Percentiles rank a stretch among this genome's conserved stretches.
These are phyloP conservation scores for Cryptosporidium meleagridis DNA, from an alignment of 169 alveolate genomes.

Conservation along the genomic window DNA sequence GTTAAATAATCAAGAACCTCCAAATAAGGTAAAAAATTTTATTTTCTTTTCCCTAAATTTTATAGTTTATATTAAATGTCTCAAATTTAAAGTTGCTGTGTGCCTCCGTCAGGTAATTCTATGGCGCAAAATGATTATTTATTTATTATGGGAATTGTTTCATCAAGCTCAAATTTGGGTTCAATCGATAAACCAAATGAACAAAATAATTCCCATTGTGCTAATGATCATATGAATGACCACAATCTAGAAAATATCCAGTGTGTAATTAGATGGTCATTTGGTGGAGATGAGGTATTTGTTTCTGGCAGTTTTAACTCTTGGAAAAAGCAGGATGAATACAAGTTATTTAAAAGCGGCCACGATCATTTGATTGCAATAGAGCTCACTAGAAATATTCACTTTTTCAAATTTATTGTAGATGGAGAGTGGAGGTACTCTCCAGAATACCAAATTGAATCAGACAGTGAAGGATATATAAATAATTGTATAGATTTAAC, in stretches of 20 bases:
- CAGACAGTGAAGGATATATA: constrained; percentile 21
- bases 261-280: constrained; percentile 58
- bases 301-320: constrained; percentile 54
- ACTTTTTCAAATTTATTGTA: constrained; percentile 61
- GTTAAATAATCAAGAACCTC: background rate
- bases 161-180: background rate
- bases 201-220: background rate
- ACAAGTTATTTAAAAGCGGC: constrained; percentile 40
- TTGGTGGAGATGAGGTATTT: constrained; percentile 54
- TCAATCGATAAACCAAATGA: background rate
- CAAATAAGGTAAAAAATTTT: background rate
- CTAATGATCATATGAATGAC: background rate
- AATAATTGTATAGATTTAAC: constrained; percentile 47
- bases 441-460: constrained; percentile 5
- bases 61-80: background rate
- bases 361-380: constrained; percentile 54
- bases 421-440: constrained; percentile 75
- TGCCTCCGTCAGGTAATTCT: constrained; percentile 64
- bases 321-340: constrained; percentile 46
- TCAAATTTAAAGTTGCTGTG: constrained; percentile 5
- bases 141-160: constrained; percentile 2
- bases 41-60: background rate
- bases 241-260: constrained; percentile 10
- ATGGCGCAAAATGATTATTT: constrained; percentile 29
- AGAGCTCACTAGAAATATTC: constrained; percentile 41